Percentiles rank a stretch among this genome's conserved stretches.
phyloP scores from a whole-genome alignment of 2,329 filamentous ascomycete species.

The Tolypocladium tundrense region DNA sequence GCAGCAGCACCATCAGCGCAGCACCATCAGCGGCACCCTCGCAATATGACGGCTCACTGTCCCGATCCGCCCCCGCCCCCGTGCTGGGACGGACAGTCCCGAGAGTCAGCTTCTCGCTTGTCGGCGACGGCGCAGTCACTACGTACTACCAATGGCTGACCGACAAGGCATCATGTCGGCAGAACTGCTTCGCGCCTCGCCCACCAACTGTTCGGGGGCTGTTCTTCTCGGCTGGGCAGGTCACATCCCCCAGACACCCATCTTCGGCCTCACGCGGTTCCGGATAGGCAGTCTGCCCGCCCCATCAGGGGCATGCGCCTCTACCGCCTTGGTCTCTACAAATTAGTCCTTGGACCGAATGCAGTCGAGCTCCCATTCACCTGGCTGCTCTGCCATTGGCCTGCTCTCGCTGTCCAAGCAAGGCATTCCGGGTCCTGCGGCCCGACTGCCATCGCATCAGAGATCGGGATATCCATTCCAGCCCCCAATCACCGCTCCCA shows the following conservation, averaged over 20 bases:
- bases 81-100: too few species aligned
- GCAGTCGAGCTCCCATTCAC: background rate
- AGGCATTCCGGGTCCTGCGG: too few species aligned
- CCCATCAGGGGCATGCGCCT: background rate
- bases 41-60: background rate
- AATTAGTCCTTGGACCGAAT: too few species aligned
- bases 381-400: background rate
- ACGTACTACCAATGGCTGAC: background rate
- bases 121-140: too few species aligned
- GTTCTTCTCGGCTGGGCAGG: background rate
- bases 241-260: background rate
- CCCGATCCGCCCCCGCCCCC: background rate
- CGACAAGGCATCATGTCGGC: background rate
- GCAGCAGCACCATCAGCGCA: too few species aligned
- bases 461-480: background rate
- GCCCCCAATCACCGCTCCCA: background rate
- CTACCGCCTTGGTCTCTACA: background rate
- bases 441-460: background rate
- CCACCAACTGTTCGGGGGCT: background rate
- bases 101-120: too few species aligned
- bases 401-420: background rate
- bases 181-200: background rate
- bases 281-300: background rate
- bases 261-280: background rate
- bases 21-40: background rate